phyloP scores from a whole-genome alignment of 2,329 filamentous ascomycete species.

The Penicillium sp. region DNA sequence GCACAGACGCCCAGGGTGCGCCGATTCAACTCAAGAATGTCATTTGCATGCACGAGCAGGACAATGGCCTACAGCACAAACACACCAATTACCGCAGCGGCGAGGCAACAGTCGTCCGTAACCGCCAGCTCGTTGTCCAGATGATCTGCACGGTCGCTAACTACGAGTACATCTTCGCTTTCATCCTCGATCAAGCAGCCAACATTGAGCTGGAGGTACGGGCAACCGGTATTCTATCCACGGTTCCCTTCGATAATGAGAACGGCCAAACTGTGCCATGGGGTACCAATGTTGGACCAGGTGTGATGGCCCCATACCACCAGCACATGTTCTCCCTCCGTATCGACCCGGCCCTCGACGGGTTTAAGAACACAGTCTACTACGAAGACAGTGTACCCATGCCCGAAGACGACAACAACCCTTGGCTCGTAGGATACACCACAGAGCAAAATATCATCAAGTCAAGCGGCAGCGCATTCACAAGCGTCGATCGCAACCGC shows the following conservation, averaged over 20 bases:
- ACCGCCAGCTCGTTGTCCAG: slow-evolving; percentile 67
- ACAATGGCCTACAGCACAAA: slow-evolving; percentile 70
- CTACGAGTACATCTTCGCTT: slow-evolving; percentile 74
- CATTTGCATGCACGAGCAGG: slow-evolving; percentile 72
- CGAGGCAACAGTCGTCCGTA: slow-evolving; percentile 64
- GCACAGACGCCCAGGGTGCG: slow-evolving; percentile 62
- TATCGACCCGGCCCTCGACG: slow-evolving; percentile 63
- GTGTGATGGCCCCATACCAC: slow-evolving; percentile 69
- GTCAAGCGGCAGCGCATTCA: slow-evolving; percentile 53
- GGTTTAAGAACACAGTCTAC: slow-evolving; percentile 56
- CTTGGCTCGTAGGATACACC: slow-evolving; percentile 63
- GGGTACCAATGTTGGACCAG: slow-evolving; percentile 70
- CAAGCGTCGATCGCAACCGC: slow-evolving; percentile 52
- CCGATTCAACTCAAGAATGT: slow-evolving; percentile 64
- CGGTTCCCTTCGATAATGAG: slow-evolving; percentile 64
- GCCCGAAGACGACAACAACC: slow-evolving; percentile 59
- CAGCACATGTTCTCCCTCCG: slow-evolving; percentile 76
- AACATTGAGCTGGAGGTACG: slow-evolving; percentile 69
- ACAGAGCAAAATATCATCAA: slow-evolving; percentile 55
- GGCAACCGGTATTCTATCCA: slow-evolving; percentile 69
- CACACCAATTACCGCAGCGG: slow-evolving; percentile 72
- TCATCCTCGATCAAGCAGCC: slow-evolving; percentile 71
- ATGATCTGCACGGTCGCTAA: slow-evolving; percentile 72
- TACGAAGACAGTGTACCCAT: slow-evolving; percentile 59
- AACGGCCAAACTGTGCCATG: slow-evolving; percentile 65